Evolutionary conservation across 1,284 basidiomycete genomes (phyloP), one percentile per base, ranked within the genome.

Genomic region (Rhodotorula sp.): DNA sequence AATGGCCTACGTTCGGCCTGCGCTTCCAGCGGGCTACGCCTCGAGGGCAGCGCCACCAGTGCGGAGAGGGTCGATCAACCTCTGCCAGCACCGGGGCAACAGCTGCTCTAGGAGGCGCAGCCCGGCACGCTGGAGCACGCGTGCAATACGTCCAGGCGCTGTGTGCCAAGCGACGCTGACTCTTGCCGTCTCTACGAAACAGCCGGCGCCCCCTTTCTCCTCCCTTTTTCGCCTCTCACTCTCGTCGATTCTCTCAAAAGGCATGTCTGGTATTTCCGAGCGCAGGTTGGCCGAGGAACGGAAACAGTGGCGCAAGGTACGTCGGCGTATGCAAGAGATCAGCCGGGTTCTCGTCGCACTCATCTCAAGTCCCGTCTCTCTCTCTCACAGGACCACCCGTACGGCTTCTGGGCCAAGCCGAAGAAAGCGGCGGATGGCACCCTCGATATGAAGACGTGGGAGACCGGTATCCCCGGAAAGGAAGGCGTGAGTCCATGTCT

Each of bases 241-340:
- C 51, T 26, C 10, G 21, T 23, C 21, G 5, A 23, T n/a, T 31
- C 47, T n/a, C 26, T 7, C 16, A 8, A 8, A 6, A 31, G 47
- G 26, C 58, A 74, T 76, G 74, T 73, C 76, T 8, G 77, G 77
- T 51, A 78, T 79, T 65, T 76, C 76, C 49, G 71, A 91, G 80
- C 88, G 90, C 54, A 88, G 93, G 79, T 86, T 97, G 26, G 88
- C 94, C 49, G 97, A 99, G 83, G 97, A 99, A 84, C 89, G 97
- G 79, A 99, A 99, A 84, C 93, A 97, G 80, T 99, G 97, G 97
- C 85, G 97, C 75, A 98, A 96, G 82, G 97, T 62, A 98, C 97
- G 79, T 96, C 98, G 83, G 82, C 93, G 88, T 56, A 26, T 21
- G 12, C 43, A 46, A 43, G 16, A 29, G 26, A 18, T n/a, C 43